phyloP scores from a whole-genome alignment of 1,284 basidiomycete species.

The Sporisorium sorghi region DNA sequence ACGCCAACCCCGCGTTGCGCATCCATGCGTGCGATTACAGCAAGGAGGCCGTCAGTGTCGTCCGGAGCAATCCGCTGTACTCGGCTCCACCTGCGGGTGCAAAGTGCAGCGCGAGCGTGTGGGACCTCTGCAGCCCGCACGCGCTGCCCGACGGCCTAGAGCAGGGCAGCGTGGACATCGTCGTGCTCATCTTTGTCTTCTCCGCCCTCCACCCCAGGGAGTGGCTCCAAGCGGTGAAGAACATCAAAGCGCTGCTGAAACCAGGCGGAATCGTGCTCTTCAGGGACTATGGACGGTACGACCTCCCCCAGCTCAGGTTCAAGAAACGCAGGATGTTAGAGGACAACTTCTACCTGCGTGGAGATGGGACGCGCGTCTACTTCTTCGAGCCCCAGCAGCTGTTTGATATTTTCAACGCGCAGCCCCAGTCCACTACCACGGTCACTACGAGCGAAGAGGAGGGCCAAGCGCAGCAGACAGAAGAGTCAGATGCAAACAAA shows the following conservation, averaged over 20 bases:
- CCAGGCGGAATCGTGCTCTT: conserved; percentile 86
- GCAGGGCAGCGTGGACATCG: conserved; percentile 79
- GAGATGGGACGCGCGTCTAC: conserved; percentile 85
- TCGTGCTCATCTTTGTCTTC: conserved; percentile 93
- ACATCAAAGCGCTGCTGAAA: conserved; percentile 83
- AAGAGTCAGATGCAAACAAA: not conserved
- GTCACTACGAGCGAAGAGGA: conserved; percentile 1
- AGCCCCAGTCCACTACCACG: conserved; percentile 32
- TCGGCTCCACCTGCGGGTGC: conserved; percentile 20
- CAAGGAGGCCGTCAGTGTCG: conserved; percentile 86
- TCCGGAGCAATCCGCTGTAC: conserved; percentile 73
- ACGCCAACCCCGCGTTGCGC: conserved; percentile 83
- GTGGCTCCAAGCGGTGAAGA: conserved; percentile 86
- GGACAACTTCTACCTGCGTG: conserved; percentile 81
- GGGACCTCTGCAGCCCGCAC: conserved; percentile 79
- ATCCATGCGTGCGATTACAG: conserved; percentile 90
- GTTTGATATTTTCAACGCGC: conserved; percentile 57
- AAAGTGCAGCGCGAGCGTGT: conserved; percentile 82
- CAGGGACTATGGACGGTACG: conserved; percentile 94
- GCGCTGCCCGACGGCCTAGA: conserved; percentile 44
- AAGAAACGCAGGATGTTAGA: conserved; percentile 86
- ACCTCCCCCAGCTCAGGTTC: conserved; percentile 88
- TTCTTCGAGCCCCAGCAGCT: conserved; percentile 65
- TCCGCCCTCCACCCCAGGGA: conserved; percentile 93
- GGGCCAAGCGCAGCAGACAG: not conserved